Evolutionary conservation across 2,329 filamentous ascomycete species (phyloP).

Genomic region (Aureobasidium sp.): DNA sequence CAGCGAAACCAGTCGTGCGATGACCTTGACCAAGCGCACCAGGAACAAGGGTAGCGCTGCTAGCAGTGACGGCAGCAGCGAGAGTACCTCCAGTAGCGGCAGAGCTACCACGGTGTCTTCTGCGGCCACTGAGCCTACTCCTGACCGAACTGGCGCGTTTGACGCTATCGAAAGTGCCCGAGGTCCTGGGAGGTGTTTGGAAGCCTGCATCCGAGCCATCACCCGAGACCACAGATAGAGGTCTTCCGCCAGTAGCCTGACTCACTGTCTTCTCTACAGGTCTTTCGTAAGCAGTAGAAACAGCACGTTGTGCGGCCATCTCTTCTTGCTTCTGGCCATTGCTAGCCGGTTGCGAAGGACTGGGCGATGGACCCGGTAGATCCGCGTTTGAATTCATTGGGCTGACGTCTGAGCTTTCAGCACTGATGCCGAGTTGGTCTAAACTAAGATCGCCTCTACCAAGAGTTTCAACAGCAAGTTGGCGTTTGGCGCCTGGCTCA

Average conservation of each 20-base stretch:
- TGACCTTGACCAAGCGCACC: constrained; percentile 51
- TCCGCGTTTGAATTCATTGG: constrained; percentile 47
- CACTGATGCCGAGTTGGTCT: constrained; percentile 71
- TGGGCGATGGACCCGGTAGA: neutral
- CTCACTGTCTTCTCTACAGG: constrained; percentile 23
- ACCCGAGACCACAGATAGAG: constrained; percentile 32
- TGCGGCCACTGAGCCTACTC: constrained; percentile 43
- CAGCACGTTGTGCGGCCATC: constrained; percentile 51
- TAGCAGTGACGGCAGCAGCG: constrained; percentile 65
- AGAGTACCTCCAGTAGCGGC: constrained; percentile 51
- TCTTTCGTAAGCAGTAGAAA: constrained; percentile 51
- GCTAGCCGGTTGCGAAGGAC: neutral
- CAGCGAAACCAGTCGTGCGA: constrained; percentile 87
- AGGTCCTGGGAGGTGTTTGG: constrained; percentile 58
- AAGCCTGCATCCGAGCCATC: constrained; percentile 40
- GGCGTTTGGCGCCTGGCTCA: constrained; percentile 47
- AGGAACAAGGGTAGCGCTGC: constrained; percentile 59
- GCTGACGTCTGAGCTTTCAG: constrained; percentile 44
- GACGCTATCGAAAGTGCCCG: constrained; percentile 52
- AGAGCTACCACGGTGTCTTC: constrained; percentile 75
- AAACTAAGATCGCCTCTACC: constrained; percentile 84
- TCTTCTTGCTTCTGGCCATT: constrained; percentile 43
- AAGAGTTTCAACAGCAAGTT: constrained; percentile 78
- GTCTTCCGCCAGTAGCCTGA: constrained; percentile 26
- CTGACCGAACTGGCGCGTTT: constrained; percentile 45